These are phyloP conservation scores for Xylariaceae sp. DNA, from an alignment of 2,329 filamentous ascomycete species.

Conservation along the genomic window DNA sequence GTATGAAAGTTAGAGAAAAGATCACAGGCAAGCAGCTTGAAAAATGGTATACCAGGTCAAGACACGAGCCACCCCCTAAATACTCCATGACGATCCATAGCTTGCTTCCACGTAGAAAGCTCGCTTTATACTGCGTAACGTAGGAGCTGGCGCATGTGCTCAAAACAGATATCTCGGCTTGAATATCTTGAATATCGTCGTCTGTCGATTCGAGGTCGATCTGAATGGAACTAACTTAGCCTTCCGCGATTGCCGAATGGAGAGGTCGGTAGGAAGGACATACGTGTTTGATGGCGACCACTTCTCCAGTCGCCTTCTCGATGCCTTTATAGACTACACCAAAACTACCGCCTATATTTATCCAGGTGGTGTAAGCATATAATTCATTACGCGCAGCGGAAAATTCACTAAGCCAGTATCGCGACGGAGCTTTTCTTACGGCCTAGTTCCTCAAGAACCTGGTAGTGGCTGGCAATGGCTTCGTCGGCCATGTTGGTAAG, in stretches of 20 bases:
- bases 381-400: background rate
- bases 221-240: constrained; percentile 44
- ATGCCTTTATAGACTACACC: constrained; percentile 96
- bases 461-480: constrained; percentile 78
- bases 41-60: constrained; percentile 68
- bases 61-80: constrained; percentile 87
- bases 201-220: constrained; percentile 98
- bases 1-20: constrained; percentile 31
- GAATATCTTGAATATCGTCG: constrained; percentile 97
- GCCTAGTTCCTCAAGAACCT: constrained; percentile 93
- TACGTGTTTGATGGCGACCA: constrained; percentile 96
- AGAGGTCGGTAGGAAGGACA: constrained; percentile 33
- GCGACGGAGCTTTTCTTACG: constrained; percentile 55
- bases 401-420: constrained; percentile 5
- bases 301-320: constrained; percentile 82
- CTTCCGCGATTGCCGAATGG: background rate
- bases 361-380: constrained; percentile 9
- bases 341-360: constrained; percentile 75
- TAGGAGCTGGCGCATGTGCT: constrained; percentile 92
- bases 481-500: constrained; percentile 50
- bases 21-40: background rate
- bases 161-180: constrained; percentile 92
- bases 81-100: constrained; percentile 99
- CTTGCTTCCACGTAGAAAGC: constrained; percentile 93
- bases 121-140: constrained; percentile 94